Base-by-base conservation (phyloP, 257 asterid genomes). In the Lithospermum erythrorhizon region DNA sequence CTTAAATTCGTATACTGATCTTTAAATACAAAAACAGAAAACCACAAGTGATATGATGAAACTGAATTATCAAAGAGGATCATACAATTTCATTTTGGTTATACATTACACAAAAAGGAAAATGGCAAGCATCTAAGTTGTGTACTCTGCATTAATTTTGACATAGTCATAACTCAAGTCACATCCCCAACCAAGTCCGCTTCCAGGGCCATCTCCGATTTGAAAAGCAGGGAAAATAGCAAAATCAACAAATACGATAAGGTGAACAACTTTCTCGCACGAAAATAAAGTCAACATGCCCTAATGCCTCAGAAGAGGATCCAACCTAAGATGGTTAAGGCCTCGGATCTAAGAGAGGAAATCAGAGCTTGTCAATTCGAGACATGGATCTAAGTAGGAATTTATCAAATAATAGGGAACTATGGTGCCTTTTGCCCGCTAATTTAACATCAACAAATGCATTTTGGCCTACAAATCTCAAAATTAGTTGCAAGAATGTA, bases 141-240 rank as follows among this genome's bases (percentile, higher is more conserved):
- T 86, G 77, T 88, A 88, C 71, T 88, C 96, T 0, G 96, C 95
- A 63, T 91, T 91, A 57, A 91, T 88, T 72, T 88, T 91, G 64
- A 88, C 95, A 64, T 91, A 91, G 67, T 91, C 96, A 54, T 88
- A 91, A 67, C 98, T 91, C 53, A 88, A 79, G 63, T 91, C 98
- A 51, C 97, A 84, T 27, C 98, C 98, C 98, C 98, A 88, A 53
- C 95, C 98, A 41, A 76, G 74, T 70, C 95, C 97, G 13, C 64
- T 76, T 54, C 95, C 89, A 2, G 83, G 68, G 58, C 98, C 97
- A 70, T 83, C 89, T 29, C 95, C 98, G 86, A 78, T 72, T 0
- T 47, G 51, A 20, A 68, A 61, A 69, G 16, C 55, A 5, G 23
- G 19, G 56, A 0, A 2, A 21, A n/a, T 17, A 51, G 51, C 8